These are phyloP conservation scores for Verticillium dahliae DNA, from an alignment of 2,329 filamentous ascomycete species.

Conservation along the genomic window DNA sequence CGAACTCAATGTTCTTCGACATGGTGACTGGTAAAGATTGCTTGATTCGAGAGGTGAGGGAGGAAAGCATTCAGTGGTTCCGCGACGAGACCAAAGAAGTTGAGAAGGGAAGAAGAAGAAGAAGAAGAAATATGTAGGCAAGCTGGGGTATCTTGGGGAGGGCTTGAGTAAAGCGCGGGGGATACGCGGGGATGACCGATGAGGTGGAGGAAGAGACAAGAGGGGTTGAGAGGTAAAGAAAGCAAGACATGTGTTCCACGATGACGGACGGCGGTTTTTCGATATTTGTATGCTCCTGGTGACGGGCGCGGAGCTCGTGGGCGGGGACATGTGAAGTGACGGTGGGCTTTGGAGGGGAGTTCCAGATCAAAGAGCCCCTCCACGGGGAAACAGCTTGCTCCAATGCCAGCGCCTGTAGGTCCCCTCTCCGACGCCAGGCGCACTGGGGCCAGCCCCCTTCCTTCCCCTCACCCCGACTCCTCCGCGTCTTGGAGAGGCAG, in stretches of 20 bases:
- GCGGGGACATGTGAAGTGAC: conserved; percentile 2
- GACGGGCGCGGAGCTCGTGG: conserved; percentile 2
- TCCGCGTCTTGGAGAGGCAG: background rate
- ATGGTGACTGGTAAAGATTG: conserved; percentile 1
- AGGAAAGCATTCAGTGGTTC: conserved; percentile 15
- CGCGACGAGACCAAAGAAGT: background rate
- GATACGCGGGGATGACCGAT: conserved; percentile 1
- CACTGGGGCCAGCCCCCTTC: background rate
- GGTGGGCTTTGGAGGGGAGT: background rate
- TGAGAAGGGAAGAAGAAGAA: background rate
- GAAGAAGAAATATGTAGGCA: background rate
- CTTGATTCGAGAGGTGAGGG: conserved; percentile 7
- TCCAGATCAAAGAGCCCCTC: background rate
- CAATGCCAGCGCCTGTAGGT: conserved; percentile 1
- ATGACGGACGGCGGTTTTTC: conserved; percentile 4
- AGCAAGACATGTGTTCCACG: conserved; percentile 5
- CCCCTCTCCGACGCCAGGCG: background rate
- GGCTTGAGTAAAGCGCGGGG: conserved; percentile 3
- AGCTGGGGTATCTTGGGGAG: background rate
- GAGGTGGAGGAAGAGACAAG: conserved; percentile 4
- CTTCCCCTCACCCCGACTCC: background rate
- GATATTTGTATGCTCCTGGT: conserved; percentile 10
- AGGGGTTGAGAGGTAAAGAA: background rate
- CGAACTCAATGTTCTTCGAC: conserved; percentile 38
- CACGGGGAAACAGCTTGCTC: conserved; percentile 5